Evolutionary conservation across 2,329 filamentous ascomycete species (phyloP), one percentile per base, ranked within the genome.

Genomic region (Phymatotrichopsis omnivora): DNA sequence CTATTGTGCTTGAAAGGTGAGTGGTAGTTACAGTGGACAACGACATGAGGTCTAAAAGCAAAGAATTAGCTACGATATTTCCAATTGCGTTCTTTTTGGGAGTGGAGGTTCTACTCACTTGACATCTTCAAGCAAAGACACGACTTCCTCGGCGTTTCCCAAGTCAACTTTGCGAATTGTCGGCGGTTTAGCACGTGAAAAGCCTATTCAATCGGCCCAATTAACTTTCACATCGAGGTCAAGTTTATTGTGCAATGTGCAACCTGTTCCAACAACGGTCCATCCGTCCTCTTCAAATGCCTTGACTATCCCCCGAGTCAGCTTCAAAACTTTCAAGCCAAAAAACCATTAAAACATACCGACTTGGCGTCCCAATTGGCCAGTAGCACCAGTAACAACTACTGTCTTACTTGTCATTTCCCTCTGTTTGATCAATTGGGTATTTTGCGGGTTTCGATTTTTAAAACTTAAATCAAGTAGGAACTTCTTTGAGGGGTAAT

Each of bases 361-460:
- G 22, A 36, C 42, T 62, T 91, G 78, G 32, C 85, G 76, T 37
- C 87, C 86, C 2, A 94, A 73, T 8, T 93, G 72, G 43, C 86
- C 86, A 16, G 82, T 89, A 28, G 85, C 85, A 46, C 86, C 86
- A 5, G 86, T 94, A 44, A 94, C 68, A 20, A 94, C 70, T 7
- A 75, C 85, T 20, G 72, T 78, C 47, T 72, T 61, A 19, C 51
- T 45, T n/a, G 44, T 16, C 47, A 49, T 55, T 20, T 20, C n/a
- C n/a, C n/a, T n/a, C n/a, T n/a, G n/a, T n/a, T n/a, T n/a, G n/a
- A n/a, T n/a, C n/a, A n/a, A 30, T 10, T n/a, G n/a, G n/a, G n/a
- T 10, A 30, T 10, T 30, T 30, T 10, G 27, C 10, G 10, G 10
- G 27, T 10, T 30, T 30, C 10, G n/a, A 30, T 30, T 10, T n/a